These are phyloP conservation scores for Coemansia sp. DNA, from an alignment of 192 early-diverging fungal genomes.

Conservation along the genomic window DNA sequence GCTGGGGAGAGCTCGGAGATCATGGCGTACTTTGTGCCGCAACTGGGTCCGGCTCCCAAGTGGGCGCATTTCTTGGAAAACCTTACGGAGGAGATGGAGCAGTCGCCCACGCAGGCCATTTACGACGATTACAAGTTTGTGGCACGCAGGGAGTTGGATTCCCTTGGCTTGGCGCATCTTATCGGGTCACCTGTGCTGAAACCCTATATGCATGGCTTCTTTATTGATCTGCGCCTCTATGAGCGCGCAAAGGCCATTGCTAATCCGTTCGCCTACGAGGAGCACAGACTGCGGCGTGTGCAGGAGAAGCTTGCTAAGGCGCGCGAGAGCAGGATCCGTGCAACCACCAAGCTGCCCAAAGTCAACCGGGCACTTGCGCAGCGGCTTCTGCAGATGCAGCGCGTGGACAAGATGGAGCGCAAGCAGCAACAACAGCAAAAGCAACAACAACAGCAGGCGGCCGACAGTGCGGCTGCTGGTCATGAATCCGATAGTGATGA, in stretches of 20 bases:
- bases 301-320: slow-evolving; percentile 84
- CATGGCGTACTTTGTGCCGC: slow-evolving; percentile 89
- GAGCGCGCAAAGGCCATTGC: slow-evolving; percentile 94
- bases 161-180: slow-evolving; percentile 86
- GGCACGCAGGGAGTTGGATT: slow-evolving; percentile 80
- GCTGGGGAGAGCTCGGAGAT: slow-evolving; percentile 94
- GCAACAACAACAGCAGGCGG: background rate
- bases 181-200: slow-evolving; percentile 90
- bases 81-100: slow-evolving; percentile 91
- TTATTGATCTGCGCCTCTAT: slow-evolving; percentile 92
- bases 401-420: slow-evolving; percentile 39
- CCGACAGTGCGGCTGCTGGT: too few relatives aligned
- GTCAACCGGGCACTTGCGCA: slow-evolving; percentile 89
- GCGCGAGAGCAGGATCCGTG: slow-evolving; percentile 83
- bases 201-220: slow-evolving; percentile 99
- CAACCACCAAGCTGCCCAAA: slow-evolving; percentile 83
- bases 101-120: slow-evolving; percentile 78
- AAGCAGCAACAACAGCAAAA: slow-evolving; percentile 12
- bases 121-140: slow-evolving; percentile 99
- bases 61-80: slow-evolving; percentile 97
- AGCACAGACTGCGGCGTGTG: slow-evolving; percentile 78
- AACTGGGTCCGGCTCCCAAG: slow-evolving; percentile 86
- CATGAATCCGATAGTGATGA: slow-evolving; percentile 11
- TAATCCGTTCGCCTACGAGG: slow-evolving; percentile 95
- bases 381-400: slow-evolving; percentile 59